Conservation (phyloP, 179 eudicot genomes). For the Camellia oleifera region DNA sequence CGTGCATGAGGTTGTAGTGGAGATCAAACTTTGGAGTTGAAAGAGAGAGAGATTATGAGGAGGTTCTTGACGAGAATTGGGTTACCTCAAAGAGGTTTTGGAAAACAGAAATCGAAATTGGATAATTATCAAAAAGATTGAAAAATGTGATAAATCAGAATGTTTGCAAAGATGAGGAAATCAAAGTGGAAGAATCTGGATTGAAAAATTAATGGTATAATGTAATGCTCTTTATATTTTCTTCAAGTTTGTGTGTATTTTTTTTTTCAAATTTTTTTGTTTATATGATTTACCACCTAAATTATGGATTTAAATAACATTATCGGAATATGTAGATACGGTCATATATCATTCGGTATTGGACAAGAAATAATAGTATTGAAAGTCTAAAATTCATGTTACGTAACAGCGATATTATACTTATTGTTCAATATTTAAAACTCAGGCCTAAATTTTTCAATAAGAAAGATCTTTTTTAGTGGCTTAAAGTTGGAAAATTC, state of each 20-base stretch:
- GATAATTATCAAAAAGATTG: conserved; percentile 21
- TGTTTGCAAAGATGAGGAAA: conserved; percentile 16
- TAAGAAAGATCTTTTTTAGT: background rate
- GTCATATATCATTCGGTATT: no score
- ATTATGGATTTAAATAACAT: no score
- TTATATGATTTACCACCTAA: background rate
- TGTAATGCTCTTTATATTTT: conserved; percentile 31
- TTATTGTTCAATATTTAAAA: no score
- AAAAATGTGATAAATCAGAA: conserved; percentile 4
- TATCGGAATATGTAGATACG: no score
- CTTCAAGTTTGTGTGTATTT: background rate
- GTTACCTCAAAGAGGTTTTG: conserved; percentile 38
- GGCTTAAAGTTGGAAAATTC: background rate
- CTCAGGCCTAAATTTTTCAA: background rate
- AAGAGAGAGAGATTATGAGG: conserved; percentile 40
- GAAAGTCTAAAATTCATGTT: no score
- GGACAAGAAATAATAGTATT: no score
- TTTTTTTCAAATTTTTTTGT: background rate
- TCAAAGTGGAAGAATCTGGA: conserved; percentile 15
- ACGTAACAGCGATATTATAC: no score
- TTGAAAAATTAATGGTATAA: conserved; percentile 45
- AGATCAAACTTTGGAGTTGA: conserved; percentile 33
- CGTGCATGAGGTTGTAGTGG: conserved; percentile 26
- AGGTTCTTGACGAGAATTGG: conserved; percentile 42
- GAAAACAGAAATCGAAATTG: conserved; percentile 18